These are phyloP conservation scores for Paraphoma chrysanthemicola DNA, from an alignment of 2,329 filamentous ascomycete species.

Conservation along the genomic window DNA sequence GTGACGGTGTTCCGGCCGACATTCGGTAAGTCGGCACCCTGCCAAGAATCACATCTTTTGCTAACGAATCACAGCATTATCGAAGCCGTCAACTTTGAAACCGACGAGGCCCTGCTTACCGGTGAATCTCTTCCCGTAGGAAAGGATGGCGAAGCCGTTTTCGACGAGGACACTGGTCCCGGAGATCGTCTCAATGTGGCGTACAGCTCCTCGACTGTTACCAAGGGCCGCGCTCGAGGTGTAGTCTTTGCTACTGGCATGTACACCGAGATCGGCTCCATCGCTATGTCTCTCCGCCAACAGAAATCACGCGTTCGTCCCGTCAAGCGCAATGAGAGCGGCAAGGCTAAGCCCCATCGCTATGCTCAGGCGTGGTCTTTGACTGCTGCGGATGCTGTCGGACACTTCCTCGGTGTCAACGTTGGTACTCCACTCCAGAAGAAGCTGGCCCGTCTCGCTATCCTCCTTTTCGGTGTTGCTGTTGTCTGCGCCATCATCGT, in stretches of 20 bases:
- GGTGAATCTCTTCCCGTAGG: slow-evolving; percentile 72
- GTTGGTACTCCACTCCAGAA: slow-evolving; percentile 47
- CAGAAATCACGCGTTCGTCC: slow-evolving; percentile 46
- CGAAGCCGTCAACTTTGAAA: slow-evolving; percentile 75
- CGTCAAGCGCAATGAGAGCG: slow-evolving; percentile 50
- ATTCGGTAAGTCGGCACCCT: slow-evolving; percentile 52
- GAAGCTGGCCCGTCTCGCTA: slow-evolving; percentile 44
- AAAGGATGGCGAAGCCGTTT: slow-evolving; percentile 65
- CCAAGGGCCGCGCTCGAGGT: slow-evolving; percentile 71
- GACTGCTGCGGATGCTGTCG: slow-evolving; percentile 52
- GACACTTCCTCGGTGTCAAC: slow-evolving; percentile 49
- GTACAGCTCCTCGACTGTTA: slow-evolving; percentile 73
- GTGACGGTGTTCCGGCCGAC: slow-evolving; percentile 74
- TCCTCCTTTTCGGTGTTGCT: slow-evolving; percentile 41
- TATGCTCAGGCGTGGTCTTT: slow-evolving; percentile 58
- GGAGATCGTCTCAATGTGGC: slow-evolving; percentile 74
- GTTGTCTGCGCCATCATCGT: slow-evolving; percentile 46
- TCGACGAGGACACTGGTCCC: slow-evolving; percentile 62
- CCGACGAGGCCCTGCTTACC: slow-evolving; percentile 74
- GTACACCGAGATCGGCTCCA: slow-evolving; percentile 75
- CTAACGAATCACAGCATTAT: slow-evolving; percentile 48
- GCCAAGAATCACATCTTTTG: neutral
- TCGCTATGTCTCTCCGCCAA: slow-evolving; percentile 70
- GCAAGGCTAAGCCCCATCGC: slow-evolving; percentile 39
- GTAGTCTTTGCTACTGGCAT: slow-evolving; percentile 73